Base-by-base conservation (phyloP, 1,284 basidiomycete species). In the Leccinum subfulvum region DNA sequence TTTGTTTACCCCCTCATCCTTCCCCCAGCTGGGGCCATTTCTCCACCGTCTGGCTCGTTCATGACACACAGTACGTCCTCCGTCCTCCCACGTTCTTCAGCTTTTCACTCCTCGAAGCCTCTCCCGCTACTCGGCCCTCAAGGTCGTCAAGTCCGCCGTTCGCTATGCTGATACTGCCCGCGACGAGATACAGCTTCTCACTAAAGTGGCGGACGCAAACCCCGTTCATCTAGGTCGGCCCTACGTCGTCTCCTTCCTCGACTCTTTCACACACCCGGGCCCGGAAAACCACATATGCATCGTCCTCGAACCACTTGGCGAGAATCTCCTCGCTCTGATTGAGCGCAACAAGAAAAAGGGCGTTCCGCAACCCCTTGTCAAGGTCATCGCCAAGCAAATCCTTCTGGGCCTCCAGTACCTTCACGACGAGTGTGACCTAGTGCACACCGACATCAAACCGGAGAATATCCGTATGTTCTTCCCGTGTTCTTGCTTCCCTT, bases 371-470 rank as follows among this genome's bases (percentile, higher is more conserved):
- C 81, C 87, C 57, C 82, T 95, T 62, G 93, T 95, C 66, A 93
- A 91, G 77, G 79, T 91, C 65, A 92, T 96, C 66, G 82, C 90
- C 23, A 91, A 83, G 76, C 94, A 96, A 77, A 81, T 95, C 58
- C 82, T 96, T 54, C 85, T 94, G 37, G 94, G 92, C n/a, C 82
- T 96, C 65, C 89, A 95, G 75, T 96, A 95, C 76, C 85, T 96
- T 59, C 94, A 96, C 69, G 90, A 93, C 56, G 91, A 93, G 75
- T 95, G 94, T 76, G 90, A 92, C 70, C 83, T 94, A 39, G 91
- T 94, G 39, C 91, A 92, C 71, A 92, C 90, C 33, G 94, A 96
- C 74, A 91, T 96, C 67, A 96, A 96, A 76, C 93, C 94, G 60
- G 94, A 96, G 79, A 96, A 96, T 73, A 95, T 96, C 66, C 82